Percentiles rank a stretch among this genome's conserved stretches.
phyloP scores from a whole-genome alignment of 176 grass and related monocot species.

The Tuctoria greenei region DNA sequence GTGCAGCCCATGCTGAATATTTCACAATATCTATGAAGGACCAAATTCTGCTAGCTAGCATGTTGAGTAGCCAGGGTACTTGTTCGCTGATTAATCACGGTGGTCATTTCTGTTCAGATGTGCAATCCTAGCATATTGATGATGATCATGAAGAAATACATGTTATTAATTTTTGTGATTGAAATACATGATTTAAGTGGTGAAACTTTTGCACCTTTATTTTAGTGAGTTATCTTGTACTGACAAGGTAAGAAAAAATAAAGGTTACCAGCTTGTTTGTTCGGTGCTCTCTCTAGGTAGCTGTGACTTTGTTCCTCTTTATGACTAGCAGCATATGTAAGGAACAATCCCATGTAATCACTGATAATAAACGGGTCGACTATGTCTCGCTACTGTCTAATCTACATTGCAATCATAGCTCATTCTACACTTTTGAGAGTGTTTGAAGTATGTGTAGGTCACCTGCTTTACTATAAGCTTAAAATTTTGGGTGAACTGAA shows the following conservation, averaged over 20 bases:
- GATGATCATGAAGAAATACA: background rate
- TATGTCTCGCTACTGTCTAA: background rate
- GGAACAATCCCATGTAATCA: background rate
- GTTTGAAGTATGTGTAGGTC: background rate
- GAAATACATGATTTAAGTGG: no score
- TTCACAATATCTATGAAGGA: background rate
- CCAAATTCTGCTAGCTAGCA: slow-evolving; percentile 9
- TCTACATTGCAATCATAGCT: background rate
- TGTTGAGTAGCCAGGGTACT: background rate
- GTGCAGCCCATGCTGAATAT: background rate
- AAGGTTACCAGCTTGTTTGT: background rate
- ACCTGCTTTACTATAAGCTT: background rate
- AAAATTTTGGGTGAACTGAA: background rate
- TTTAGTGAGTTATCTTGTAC: background rate
- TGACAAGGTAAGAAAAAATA: slow-evolving; percentile 1
- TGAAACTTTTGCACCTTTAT: slow-evolving; percentile 8
- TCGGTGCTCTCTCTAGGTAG: background rate
- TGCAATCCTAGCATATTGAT: slow-evolving; percentile 1
- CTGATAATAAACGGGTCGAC: slow-evolving; percentile 1
- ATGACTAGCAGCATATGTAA: background rate
- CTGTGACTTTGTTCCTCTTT: slow-evolving; percentile 4
- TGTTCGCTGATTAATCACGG: background rate
- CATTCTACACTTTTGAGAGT: background rate
- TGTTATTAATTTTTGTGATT: no score
- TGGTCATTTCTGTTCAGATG: background rate